Evolutionary conservation across 83 land plant species (phyloP).

Genomic region (Picea abies): DNA sequence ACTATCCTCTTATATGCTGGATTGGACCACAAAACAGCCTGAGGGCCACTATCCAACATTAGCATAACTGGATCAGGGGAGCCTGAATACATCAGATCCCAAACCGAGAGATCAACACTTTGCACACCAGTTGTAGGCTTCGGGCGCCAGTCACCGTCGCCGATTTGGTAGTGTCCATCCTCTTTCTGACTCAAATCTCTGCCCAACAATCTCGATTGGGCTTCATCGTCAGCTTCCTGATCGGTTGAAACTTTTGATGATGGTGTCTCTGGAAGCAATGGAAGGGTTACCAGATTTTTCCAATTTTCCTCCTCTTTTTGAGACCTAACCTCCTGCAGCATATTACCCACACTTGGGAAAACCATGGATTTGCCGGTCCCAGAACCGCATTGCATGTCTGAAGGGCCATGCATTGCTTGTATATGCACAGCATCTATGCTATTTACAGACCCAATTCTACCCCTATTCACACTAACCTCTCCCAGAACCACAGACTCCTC

Average conservation of each 20-base stretch:
- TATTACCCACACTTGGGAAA: not conserved
- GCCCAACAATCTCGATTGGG: slow-evolving; percentile 2
- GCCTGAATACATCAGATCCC: not conserved
- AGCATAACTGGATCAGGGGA: not conserved
- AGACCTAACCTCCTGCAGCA: not conserved
- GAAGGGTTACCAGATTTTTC: not conserved
- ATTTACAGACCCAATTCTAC: not conserved
- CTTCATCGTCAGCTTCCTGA: not conserved
- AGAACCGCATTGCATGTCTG: not conserved
- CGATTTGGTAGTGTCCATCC: not conserved
- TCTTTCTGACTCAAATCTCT: not conserved
- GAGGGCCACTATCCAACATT: not conserved
- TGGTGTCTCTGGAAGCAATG: not conserved
- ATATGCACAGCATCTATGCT: not conserved
- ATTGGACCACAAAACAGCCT: slow-evolving; percentile 8
- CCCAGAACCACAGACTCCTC: not conserved
- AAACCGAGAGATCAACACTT: not conserved
- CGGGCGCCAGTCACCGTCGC: not conserved
- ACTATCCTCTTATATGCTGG: not conserved
- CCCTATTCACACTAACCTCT: not conserved
- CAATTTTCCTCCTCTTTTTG: not conserved
- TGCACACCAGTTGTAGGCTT: not conserved
- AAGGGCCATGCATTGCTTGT: not conserved
- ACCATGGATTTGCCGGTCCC: not conserved
- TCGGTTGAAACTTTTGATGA: no score